Evolutionary conservation across 164 flowering plant genomes (phyloP), one percentile per base, ranked within the genome.

Genomic region (Chimonanthus praecox): DNA sequence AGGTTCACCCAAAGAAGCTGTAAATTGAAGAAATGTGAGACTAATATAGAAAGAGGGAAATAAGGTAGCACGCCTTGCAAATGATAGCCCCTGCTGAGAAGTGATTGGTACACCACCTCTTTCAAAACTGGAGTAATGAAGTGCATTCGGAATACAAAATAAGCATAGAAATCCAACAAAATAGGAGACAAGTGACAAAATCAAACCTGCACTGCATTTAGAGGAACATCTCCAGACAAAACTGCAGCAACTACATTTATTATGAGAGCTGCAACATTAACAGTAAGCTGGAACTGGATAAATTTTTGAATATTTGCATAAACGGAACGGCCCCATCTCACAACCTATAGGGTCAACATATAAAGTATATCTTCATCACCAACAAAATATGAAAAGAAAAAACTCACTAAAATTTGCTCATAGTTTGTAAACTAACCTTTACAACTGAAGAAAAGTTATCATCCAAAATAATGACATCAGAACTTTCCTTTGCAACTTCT

Each of bases 401-500:
- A 21, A 13, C 68, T 66, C 4, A 33, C 44, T 44, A 45, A 8
- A 66, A 16, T 16, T 33, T 46, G 54, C 62, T 73, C 18, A 61
- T 33, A 7, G 58, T 8, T 13, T 64, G 48, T 62, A 21, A 43
- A 79, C 82, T 67, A 54, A 92, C 99, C 97, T 91, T 93, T 33
- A 95, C 99, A 80, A 95, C 97, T 4, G 99, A 89, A 50, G 94
- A 74, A 83, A 95, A 95, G 75, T 95, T 89, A 69, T 95, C 99
- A 81, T 95, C 99, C 85, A 95, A 77, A 49, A 95, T 95, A 20
- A 95, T 93, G 68, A 95, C 90, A 78, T 95, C 99, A 44, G 98
- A 89, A 79, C 94, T 95, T 82, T 93, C 99, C 80, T 95, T 95
- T 6, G 99, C 99, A 78, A 95, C 99, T 85, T 95, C 99, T 63